These are phyloP conservation scores for Puccinia horiana DNA, from an alignment of 1,284 basidiomycete species.

Conservation along the genomic window DNA sequence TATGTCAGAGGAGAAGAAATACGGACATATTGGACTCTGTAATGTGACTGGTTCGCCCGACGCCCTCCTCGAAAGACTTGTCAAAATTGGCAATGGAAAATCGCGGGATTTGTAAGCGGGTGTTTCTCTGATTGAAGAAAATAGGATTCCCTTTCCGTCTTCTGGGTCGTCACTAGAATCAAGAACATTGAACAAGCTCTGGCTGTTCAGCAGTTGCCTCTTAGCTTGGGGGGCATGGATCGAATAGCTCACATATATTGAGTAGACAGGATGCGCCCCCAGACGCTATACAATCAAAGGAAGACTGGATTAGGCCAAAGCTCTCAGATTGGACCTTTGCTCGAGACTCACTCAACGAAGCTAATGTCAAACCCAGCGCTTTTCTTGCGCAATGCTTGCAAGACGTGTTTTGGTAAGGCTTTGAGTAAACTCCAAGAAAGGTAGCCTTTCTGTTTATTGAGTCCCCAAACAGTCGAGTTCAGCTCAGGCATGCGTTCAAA, in stretches of 20 bases:
- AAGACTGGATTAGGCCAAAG: neutral
- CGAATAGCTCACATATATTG: constrained; percentile 30
- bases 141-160: constrained; percentile 31
- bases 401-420: constrained; percentile 19
- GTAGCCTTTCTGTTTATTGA: constrained; percentile 38
- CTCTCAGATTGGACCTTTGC: neutral
- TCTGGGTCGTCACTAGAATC: constrained; percentile 25
- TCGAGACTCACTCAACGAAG: constrained; percentile 43
- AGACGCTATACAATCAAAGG: constrained; percentile 8
- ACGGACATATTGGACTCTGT: constrained; percentile 40
- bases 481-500: constrained; percentile 33
- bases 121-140: constrained; percentile 43
- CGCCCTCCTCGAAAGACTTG: constrained; percentile 14
- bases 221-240: neutral
- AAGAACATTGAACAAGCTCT: neutral
- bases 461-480: constrained; percentile 35
- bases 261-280: constrained; percentile 34
- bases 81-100: constrained; percentile 32
- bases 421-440: constrained; percentile 26
- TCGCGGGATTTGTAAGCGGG: constrained; percentile 29
- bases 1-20: neutral
- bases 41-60: constrained; percentile 18
- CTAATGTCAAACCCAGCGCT: constrained; percentile 43
- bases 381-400: constrained; percentile 21
- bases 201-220: neutral